Base-by-base conservation (phyloP, 495 filamentous ascomycete genomes). In the Neurospora cerealis region DNA sequence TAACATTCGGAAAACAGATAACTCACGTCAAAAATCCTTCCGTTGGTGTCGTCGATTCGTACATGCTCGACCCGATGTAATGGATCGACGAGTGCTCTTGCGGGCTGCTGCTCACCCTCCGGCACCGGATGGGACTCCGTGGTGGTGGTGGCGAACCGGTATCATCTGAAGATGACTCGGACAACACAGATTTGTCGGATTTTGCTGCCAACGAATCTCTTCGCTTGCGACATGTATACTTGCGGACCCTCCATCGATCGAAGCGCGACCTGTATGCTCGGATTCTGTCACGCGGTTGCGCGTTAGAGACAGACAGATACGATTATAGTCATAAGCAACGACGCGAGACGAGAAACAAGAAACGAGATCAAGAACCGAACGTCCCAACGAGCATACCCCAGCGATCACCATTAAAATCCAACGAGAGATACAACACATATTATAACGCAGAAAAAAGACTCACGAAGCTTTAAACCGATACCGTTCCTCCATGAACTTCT, bases 381-480 rank as follows among this genome's bases (percentile, higher is more conserved):
- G 2, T 24, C 10, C 10, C 46, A 54, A 54, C 21, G 21, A 54
- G 5, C 10, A 24, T 13, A 11, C 10, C 1, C 10, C n/a, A 10
- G 10, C n/a, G 24, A 17, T 7, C 48, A 32, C 24, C 1, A 60
- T 32, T 6, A 11, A 32, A 24, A 24, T 24, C 1, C 2, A 24
- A 44, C 17, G 66, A 42, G 28, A 42, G 24, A 70, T 9, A 21
- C 38, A 9, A 46, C 19, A 11, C 19, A 46, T 46, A 4, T 46
- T 5, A 4, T 3, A 46, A 46, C 9, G n/a, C 19, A 46, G 42
- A 19, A 42, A 42, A 17, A 46, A 46, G 11, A 80, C 84, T 72
- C 76, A 86, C 84, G 84, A 86, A 17, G 85, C 85, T 72, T 75
- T 81, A 79, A 86, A 86, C 7, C 76, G 76, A 66, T 86, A 79